phyloP scores from a whole-genome alignment of 257 asterid species.

The Leptodermis oblonga region DNA sequence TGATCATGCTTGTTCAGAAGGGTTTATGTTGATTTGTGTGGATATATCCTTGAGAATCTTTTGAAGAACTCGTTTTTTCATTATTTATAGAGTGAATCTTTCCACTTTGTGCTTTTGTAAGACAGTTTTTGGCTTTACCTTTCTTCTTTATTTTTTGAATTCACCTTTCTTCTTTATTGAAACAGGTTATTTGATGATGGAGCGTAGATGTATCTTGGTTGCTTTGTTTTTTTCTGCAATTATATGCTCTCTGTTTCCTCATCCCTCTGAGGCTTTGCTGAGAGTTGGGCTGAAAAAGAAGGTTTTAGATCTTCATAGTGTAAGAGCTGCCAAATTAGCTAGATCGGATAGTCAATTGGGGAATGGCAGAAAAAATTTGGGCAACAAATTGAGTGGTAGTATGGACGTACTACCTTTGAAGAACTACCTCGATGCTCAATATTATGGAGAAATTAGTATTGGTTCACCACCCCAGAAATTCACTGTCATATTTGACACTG shows the following conservation, averaged over 20 bases:
- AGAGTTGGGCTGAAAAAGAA: slow-evolving; percentile 66
- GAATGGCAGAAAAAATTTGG: slow-evolving; percentile 19
- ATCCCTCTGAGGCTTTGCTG: slow-evolving; percentile 47
- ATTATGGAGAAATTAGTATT: slow-evolving; percentile 79
- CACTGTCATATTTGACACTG: slow-evolving; percentile 87
- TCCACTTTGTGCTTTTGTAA: neutral
- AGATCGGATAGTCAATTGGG: slow-evolving; percentile 38
- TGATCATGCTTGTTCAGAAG: slow-evolving; percentile 3
- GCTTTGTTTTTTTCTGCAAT: slow-evolving; percentile 47
- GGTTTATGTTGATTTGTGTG: neutral
- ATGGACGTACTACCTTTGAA: slow-evolving; percentile 56
- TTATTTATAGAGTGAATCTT: neutral
- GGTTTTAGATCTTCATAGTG: slow-evolving; percentile 39
- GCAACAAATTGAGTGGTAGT: slow-evolving; percentile 36
- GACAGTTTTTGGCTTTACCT: neutral
- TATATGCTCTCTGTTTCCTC: slow-evolving; percentile 47
- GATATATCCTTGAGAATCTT: neutral
- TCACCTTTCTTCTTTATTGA: slow-evolving; percentile 3
- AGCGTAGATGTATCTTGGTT: slow-evolving; percentile 29
- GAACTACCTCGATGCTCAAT: slow-evolving; percentile 93
- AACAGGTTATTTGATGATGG: slow-evolving; percentile 59
- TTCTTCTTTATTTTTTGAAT: neutral
- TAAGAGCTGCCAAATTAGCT: slow-evolving; percentile 55
- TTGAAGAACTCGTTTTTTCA: neutral
- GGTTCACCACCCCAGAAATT: slow-evolving; percentile 95